These are phyloP conservation scores for Helotiales sp. DNA, from an alignment of 2,329 filamentous ascomycete genomes.

Conservation along the genomic window DNA sequence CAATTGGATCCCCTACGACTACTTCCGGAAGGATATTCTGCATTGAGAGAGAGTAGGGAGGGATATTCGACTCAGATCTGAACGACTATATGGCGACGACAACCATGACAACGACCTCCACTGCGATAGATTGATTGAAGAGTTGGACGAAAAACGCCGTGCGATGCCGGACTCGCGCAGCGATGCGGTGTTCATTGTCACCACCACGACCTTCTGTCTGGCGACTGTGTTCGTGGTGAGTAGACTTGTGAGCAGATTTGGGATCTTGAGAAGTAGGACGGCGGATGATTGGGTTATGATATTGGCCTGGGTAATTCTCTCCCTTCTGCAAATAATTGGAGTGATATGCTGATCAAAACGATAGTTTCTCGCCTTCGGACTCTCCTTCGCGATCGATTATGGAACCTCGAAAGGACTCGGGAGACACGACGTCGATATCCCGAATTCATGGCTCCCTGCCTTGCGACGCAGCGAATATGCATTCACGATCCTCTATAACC, in stretches of 20 bases:
- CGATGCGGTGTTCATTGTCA: slow-evolving; percentile 67
- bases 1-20: too few species aligned
- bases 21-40: too few species aligned
- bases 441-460: slow-evolving; percentile 44
- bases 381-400: slow-evolving; percentile 66
- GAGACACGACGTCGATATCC: slow-evolving; percentile 63
- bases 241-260: slow-evolving; percentile 70
- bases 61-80: too few species aligned
- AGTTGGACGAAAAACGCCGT: background rate
- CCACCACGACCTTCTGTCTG: slow-evolving; percentile 66
- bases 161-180: slow-evolving; percentile 36
- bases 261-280: slow-evolving; percentile 69
- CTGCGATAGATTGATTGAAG: background rate
- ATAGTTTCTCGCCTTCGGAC: slow-evolving; percentile 59
- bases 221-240: slow-evolving; percentile 74
- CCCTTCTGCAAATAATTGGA: background rate
- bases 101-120: slow-evolving; percentile 15
- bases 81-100: too few species aligned
- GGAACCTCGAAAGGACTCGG: slow-evolving; percentile 67
- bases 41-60: too few species aligned
- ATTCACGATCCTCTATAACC: slow-evolving; percentile 71
- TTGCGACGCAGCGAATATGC: slow-evolving; percentile 63
- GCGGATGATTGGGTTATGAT: slow-evolving; percentile 83
- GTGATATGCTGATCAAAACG: slow-evolving; percentile 1
- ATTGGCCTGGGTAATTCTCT: slow-evolving; percentile 64